A percentile compares a stretch with the other conserved stretches of the same genome.
Conservation (phyloP, 768 basidiomycete species). For the Auriscalpium microsporum region DNA sequence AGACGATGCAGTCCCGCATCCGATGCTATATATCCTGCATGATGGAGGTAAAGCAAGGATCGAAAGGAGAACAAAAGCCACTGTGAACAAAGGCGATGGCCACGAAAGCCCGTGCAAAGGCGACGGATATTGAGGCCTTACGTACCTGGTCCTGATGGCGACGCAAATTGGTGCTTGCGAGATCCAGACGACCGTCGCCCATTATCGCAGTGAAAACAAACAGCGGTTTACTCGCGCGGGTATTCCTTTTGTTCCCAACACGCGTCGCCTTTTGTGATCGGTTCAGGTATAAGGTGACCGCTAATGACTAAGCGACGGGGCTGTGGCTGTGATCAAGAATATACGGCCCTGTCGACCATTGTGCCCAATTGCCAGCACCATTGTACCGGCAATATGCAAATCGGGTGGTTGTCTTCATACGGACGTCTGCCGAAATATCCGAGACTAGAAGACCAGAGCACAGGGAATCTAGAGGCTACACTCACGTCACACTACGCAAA, state of each 20-base stretch:
- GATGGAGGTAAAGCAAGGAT: neutral
- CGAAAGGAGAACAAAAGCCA: conserved; percentile 5
- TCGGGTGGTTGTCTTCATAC: no score
- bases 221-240: neutral
- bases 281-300: conserved; percentile 2
- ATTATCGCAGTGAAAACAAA: neutral
- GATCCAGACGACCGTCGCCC: neutral
- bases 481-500: conserved; percentile 53
- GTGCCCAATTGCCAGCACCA: no score
- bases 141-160: neutral
- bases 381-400: no score
- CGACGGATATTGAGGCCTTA: neutral
- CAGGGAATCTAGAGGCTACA: no score
- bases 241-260: conserved; percentile 3
- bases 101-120: neutral
- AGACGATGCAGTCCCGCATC: neutral
- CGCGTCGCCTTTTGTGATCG: neutral
- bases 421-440: no score
- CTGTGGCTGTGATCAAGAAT: neutral
- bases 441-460: no score
- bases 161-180: neutral
- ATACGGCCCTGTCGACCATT: no score
- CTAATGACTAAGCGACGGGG: conserved; percentile 1
- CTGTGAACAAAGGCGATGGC: neutral
- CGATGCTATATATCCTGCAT: neutral